A percentile compares a stretch with the other conserved stretches of the same genome.
These are phyloP conservation scores for Cladophialophora chaetospira DNA, from an alignment of 2,329 filamentous ascomycete species.

Conservation along the genomic window DNA sequence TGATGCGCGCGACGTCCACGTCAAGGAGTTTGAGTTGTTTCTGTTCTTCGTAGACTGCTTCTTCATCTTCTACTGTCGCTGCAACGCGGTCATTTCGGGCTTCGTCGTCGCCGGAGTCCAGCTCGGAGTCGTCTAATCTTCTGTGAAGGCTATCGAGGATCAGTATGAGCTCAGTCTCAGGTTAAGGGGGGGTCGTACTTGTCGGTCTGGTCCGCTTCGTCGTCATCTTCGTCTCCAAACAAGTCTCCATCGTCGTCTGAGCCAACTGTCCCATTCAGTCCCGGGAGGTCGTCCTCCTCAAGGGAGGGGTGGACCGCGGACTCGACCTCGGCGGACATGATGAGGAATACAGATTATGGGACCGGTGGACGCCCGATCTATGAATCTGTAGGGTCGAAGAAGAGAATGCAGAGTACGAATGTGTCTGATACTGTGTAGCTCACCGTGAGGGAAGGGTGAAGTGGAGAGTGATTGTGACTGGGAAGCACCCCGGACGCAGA, in stretches of 20 bases:
- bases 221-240: constrained; percentile 52
- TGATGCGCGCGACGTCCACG: constrained; percentile 53
- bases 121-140: constrained; percentile 61
- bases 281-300: constrained; percentile 15
- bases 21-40: constrained; percentile 43
- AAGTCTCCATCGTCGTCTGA: constrained; percentile 40
- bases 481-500: too few relatives aligned
- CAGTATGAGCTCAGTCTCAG: constrained; percentile 2
- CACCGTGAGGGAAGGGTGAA: too few relatives aligned
- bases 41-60: constrained; percentile 47
- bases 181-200: constrained; percentile 11
- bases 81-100: constrained; percentile 56
- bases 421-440: too few relatives aligned
- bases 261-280: constrained; percentile 40
- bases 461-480: too few relatives aligned
- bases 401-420: too few relatives aligned
- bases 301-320: constrained; percentile 6
- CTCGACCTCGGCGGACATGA: constrained; percentile 31
- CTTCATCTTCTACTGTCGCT: constrained; percentile 48
- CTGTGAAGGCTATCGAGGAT: constrained; percentile 38
- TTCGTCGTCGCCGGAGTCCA: constrained; percentile 66
- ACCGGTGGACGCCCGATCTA: too few relatives aligned
- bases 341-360: neutral
- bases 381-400: neutral
- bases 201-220: constrained; percentile 34